A percentile compares a stretch with the other conserved stretches of the same genome.
Conservation (phyloP, 2,329 filamentous ascomycete species). For the Amylocarpus encephaloides region DNA sequence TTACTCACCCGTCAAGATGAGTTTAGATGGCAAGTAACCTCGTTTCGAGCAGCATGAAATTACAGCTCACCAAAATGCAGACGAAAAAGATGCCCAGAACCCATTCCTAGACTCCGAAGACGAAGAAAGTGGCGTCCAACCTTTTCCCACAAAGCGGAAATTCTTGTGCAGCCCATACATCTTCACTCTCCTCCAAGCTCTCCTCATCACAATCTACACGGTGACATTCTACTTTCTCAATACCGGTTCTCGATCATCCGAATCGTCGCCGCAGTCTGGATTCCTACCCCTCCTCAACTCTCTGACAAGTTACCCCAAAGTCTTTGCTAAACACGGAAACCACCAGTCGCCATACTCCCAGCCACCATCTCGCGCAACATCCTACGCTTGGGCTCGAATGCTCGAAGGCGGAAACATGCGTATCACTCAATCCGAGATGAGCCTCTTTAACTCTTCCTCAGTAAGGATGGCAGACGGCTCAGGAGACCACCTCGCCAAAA, state of each 20-base stretch:
- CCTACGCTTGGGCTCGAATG: background rate
- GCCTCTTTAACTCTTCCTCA: background rate
- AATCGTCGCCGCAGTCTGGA: background rate
- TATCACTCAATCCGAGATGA: background rate
- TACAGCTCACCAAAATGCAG: background rate
- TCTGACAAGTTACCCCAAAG: background rate
- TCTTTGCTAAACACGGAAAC: conserved; percentile 3
- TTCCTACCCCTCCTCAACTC: background rate
- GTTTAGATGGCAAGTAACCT: too few species aligned
- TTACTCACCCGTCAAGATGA: too few species aligned
- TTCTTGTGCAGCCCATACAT: background rate
- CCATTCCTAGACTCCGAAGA: background rate
- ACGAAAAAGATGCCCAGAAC: background rate
- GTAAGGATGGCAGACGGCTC: background rate
- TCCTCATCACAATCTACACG: background rate
- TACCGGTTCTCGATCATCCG: background rate
- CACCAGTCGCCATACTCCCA: background rate
- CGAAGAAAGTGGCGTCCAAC: background rate
- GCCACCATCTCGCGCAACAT: background rate
- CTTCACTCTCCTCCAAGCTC: background rate
- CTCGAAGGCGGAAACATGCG: background rate
- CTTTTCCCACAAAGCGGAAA: background rate
- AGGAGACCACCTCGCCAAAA: background rate
- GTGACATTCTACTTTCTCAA: background rate
- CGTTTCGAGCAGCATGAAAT: too few species aligned